Evolutionary conservation across 2,329 filamentous ascomycete species (phyloP).

Genomic region (Penicillium vulpinum): DNA sequence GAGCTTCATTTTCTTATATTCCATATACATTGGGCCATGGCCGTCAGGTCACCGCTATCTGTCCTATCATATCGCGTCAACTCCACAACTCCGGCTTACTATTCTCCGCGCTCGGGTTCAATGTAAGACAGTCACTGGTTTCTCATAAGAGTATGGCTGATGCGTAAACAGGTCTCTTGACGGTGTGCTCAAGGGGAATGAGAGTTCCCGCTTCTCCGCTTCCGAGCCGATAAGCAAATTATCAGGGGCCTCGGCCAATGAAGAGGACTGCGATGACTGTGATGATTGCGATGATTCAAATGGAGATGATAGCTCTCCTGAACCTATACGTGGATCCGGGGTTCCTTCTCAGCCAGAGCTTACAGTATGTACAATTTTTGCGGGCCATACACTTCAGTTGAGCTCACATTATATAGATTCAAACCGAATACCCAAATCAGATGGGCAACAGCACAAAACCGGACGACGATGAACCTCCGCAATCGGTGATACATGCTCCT

Average conservation of each 20-base stretch:
- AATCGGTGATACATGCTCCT: conserved; percentile 89
- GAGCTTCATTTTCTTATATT: not conserved
- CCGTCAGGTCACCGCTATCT: conserved; percentile 31
- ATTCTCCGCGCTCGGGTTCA: conserved; percentile 15
- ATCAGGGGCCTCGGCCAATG: not conserved
- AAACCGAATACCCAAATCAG: conserved; percentile 25
- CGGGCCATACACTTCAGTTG: not conserved
- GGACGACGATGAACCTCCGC: conserved; percentile 68
- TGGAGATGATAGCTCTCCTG: conserved; percentile 1
- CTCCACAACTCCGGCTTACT: conserved; percentile 12
- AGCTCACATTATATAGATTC: conserved; percentile 28
- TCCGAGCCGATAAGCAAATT: conserved; percentile 2
- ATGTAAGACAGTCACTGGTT: conserved; percentile 20
- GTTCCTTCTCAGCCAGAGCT: conserved; percentile 21
- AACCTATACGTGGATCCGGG: conserved; percentile 2
- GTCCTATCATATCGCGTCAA: conserved; percentile 23
- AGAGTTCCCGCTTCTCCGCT: conserved; percentile 5
- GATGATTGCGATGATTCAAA: not conserved
- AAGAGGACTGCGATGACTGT: conserved; percentile 1
- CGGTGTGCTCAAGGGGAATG: conserved; percentile 6
- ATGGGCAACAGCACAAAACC: conserved; percentile 40
- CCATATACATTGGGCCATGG: conserved; percentile 23
- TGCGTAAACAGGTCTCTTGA: conserved; percentile 18
- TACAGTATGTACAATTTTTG: conserved; percentile 21
- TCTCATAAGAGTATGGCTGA: conserved; percentile 5